These are phyloP conservation scores for Vitrella brassicaformis DNA, from an alignment of 73 alveolate species.

Conservation along the genomic window DNA sequence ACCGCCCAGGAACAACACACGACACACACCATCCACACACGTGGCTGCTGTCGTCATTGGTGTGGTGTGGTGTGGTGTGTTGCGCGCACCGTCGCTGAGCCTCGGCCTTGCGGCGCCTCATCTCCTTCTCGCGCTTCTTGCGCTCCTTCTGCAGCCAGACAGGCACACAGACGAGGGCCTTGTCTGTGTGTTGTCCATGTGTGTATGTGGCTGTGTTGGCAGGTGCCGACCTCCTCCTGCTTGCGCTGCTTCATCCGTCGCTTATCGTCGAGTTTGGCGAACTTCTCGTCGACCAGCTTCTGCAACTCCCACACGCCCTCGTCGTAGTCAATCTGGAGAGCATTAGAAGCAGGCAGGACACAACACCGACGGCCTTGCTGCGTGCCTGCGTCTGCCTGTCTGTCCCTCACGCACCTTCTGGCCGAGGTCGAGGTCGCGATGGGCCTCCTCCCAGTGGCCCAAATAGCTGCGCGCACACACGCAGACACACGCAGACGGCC, in stretches of 20 bases:
- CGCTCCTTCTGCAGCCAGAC: not conserved
- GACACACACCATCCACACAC: too few relatives aligned
- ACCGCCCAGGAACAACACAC: too few relatives aligned
- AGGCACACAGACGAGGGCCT: not conserved
- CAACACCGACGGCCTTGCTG: not conserved
- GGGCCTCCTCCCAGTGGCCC: constrained; percentile 29
- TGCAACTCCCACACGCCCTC: not conserved
- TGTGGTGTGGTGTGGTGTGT: too few relatives aligned
- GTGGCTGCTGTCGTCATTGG: too few relatives aligned
- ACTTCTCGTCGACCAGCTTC: not conserved
- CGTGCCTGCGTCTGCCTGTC: not conserved
- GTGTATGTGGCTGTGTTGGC: too few relatives aligned
- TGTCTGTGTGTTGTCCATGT: not conserved
- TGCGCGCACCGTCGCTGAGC: not conserved
- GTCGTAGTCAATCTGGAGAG: not conserved
- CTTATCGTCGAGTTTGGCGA: not conserved
- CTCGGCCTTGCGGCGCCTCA: not conserved
- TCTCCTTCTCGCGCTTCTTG: not conserved
- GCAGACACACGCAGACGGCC: not conserved
- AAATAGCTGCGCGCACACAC: constrained; percentile 7
- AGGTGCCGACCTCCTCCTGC: not conserved
- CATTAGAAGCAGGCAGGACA: not conserved
- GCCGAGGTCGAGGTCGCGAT: not conserved
- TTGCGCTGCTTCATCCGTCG: not conserved
- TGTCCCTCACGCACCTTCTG: not conserved